These are phyloP conservation scores for Elaeagnus macrophylla DNA, from an alignment of 306 rosid species.

Conservation along the genomic window DNA sequence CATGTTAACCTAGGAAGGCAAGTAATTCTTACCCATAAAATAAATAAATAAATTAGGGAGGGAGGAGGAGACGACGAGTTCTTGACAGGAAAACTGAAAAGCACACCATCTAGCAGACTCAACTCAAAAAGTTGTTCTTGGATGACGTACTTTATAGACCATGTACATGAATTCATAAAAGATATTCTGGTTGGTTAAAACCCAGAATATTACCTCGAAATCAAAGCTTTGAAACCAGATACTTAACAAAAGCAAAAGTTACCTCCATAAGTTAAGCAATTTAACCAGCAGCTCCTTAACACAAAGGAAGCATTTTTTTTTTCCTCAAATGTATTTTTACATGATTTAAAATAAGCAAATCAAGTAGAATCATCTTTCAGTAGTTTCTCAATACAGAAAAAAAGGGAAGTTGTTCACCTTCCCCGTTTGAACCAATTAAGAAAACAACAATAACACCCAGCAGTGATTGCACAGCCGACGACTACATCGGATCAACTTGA, in stretches of 20 bases:
- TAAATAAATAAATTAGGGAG: too few species aligned
- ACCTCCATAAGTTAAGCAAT: constrained; percentile 13
- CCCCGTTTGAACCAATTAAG: constrained; percentile 24
- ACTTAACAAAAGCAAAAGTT: not conserved
- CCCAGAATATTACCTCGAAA: not conserved
- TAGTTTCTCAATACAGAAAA: constrained; percentile 31
- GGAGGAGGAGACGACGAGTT: too few species aligned
- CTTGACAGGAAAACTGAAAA: too few species aligned
- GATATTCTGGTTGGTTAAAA: too few species aligned
- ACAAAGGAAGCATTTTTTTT: constrained; percentile 17
- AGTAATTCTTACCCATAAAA: too few species aligned
- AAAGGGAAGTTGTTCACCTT: constrained; percentile 31
- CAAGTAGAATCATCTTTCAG: constrained; percentile 21
- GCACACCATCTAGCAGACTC: too few species aligned
- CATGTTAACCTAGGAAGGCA: too few species aligned
- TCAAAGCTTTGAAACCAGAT: not conserved
- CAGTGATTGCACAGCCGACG: constrained; percentile 19
- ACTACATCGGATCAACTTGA: constrained; percentile 24
- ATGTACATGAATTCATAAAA: too few species aligned
- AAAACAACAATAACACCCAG: constrained; percentile 38
- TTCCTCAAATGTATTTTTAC: constrained; percentile 32
- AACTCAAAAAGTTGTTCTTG: too few species aligned
- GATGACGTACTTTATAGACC: too few species aligned
- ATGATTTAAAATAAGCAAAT: constrained; percentile 33
- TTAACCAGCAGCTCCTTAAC: constrained; percentile 16